Evolutionary conservation across 2,329 filamentous ascomycete genomes (phyloP).

Genomic region (Arthrobotrys megalospora): DNA sequence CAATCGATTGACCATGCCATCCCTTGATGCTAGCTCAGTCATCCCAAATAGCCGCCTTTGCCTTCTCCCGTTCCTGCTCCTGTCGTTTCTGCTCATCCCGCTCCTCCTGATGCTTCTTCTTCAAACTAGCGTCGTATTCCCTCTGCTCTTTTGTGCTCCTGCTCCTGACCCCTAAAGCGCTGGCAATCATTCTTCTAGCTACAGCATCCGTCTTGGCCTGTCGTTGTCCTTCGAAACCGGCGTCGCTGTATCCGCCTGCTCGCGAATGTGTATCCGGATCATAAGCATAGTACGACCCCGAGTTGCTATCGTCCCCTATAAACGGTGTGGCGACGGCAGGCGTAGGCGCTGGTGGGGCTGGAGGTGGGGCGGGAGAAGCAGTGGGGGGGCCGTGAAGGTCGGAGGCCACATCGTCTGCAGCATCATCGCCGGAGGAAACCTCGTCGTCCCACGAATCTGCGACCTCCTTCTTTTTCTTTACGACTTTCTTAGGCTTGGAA

Average conservation of each 20-base stretch:
- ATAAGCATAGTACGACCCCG: conserved; percentile 53
- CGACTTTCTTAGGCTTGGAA: conserved; percentile 41
- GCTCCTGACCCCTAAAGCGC: conserved; percentile 85
- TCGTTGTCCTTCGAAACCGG: conserved; percentile 63
- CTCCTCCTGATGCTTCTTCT: conserved; percentile 86
- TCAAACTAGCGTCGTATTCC: conserved; percentile 85
- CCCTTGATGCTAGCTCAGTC: conserved; percentile 69
- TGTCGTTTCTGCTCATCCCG: conserved; percentile 80
- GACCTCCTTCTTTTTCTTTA: conserved; percentile 68
- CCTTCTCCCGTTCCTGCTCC: conserved; percentile 77
- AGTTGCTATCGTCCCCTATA: conserved; percentile 16
- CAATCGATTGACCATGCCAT: conserved; percentile 22
- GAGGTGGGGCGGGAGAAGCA: conserved; percentile 61
- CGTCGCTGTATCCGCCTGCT: conserved; percentile 51
- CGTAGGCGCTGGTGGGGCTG: conserved; percentile 60
- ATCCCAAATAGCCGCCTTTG: conserved; percentile 90
- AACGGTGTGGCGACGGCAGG: conserved; percentile 53
- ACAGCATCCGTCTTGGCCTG: conserved; percentile 89
- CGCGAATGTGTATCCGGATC: conserved; percentile 45
- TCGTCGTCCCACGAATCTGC: conserved; percentile 86
- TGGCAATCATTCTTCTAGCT: conserved; percentile 89
- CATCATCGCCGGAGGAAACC: conserved; percentile 68
- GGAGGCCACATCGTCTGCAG: conserved; percentile 62
- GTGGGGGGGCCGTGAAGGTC: conserved; percentile 61
- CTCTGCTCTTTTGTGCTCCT: conserved; percentile 88